phyloP scores from a whole-genome alignment of 2,329 filamentous ascomycete species.

The Ascochyta clinopodiicola region DNA sequence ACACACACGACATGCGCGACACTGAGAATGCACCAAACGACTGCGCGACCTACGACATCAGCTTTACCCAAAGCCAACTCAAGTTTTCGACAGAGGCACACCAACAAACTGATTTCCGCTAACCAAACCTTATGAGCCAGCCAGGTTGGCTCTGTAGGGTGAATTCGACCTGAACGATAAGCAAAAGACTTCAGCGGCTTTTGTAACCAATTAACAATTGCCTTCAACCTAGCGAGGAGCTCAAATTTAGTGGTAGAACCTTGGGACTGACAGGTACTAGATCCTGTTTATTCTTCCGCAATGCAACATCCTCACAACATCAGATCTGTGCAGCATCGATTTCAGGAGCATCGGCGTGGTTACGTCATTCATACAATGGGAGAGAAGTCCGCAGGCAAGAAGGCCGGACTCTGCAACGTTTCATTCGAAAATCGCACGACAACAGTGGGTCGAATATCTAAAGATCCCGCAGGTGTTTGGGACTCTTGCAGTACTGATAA shows the following conservation, averaged over 20 bases:
- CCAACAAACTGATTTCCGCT: not conserved
- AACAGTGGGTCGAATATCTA: conserved; percentile 13
- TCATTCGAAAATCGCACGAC: conserved; percentile 3
- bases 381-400: conserved; percentile 12
- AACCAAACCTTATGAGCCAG: too few relatives aligned
- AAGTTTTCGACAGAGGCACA: not conserved
- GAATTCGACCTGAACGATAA: too few relatives aligned
- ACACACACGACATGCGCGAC: not conserved
- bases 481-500: conserved; percentile 2
- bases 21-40: not conserved
- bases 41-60: not conserved
- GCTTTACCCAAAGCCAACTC: not conserved
- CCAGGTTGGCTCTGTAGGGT: too few relatives aligned
- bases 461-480: conserved; percentile 8
- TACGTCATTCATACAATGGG: conserved; percentile 9
- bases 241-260: too few relatives aligned
- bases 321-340: not conserved
- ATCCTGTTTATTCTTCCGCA: too few relatives aligned
- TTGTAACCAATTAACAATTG: too few relatives aligned
- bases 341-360: conserved; percentile 1
- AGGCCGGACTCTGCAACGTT: conserved; percentile 1
- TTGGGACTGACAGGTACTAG: too few relatives aligned
- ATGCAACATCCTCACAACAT: not conserved
- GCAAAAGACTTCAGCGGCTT: too few relatives aligned
- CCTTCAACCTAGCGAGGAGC: too few relatives aligned